Conservation (phyloP, 805 yeast species). For the Lipomyces sp. region DNA sequence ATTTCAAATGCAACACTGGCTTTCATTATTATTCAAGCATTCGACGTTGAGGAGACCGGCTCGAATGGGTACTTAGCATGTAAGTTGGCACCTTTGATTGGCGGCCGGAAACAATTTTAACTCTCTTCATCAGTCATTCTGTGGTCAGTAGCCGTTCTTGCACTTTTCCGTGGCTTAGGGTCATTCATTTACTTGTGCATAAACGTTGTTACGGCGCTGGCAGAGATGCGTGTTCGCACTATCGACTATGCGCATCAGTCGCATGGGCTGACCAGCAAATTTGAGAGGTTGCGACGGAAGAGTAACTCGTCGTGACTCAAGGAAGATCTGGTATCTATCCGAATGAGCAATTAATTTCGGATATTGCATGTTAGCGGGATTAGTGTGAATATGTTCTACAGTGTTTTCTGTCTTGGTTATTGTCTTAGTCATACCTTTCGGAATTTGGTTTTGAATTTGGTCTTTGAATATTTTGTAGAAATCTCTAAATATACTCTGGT, state of each 20-base stretch:
- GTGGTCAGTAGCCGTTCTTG: slow-evolving; percentile 92
- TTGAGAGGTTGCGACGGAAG: neutral
- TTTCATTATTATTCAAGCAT: slow-evolving; percentile 56
- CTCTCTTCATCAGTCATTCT: slow-evolving; percentile 52
- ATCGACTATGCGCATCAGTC: slow-evolving; percentile 11
- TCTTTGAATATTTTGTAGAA: too few species aligned
- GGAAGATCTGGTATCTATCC: too few species aligned
- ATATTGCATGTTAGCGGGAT: too few species aligned
- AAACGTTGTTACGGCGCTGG: slow-evolving; percentile 35
- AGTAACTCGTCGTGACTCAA: too few species aligned
- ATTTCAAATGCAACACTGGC: slow-evolving; percentile 77
- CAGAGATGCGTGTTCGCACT: slow-evolving; percentile 23
- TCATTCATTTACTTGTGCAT: slow-evolving; percentile 65
- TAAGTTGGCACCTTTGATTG: slow-evolving; percentile 21
- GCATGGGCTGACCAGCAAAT: slow-evolving; percentile 15
- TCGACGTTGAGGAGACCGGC: slow-evolving; percentile 14
- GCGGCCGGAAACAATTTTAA: slow-evolving; percentile 55
- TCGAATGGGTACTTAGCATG: slow-evolving; percentile 18
- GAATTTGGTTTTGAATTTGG: too few species aligned
- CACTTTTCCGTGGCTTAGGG: slow-evolving; percentile 79
- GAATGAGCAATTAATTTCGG: too few species aligned
- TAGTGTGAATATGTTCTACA: too few species aligned
- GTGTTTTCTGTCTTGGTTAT: too few species aligned
- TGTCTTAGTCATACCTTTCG: too few species aligned
- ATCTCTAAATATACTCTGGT: too few species aligned